phyloP scores from a whole-genome alignment of 1,284 basidiomycete species.

The Caloboletus firmus region DNA sequence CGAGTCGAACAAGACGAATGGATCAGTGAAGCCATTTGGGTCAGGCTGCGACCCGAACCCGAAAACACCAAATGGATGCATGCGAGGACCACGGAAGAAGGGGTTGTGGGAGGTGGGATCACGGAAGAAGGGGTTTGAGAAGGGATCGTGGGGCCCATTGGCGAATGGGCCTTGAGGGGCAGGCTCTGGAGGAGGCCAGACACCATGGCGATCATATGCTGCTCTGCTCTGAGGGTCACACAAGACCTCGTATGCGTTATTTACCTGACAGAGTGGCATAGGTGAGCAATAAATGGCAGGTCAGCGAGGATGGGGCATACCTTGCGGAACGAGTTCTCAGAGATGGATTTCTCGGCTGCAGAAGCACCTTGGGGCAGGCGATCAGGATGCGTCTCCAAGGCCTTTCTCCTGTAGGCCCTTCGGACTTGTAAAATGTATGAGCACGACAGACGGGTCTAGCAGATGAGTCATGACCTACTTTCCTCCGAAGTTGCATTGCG shows the following conservation, averaged over 20 bases:
- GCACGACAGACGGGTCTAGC: not conserved
- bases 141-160: slow-evolving; percentile 33
- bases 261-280: slow-evolving; percentile 36
- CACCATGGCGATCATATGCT: slow-evolving; percentile 67
- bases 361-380: slow-evolving; percentile 41
- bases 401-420: slow-evolving; percentile 48
- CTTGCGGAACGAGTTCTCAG: slow-evolving; percentile 48
- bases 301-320: slow-evolving; percentile 22
- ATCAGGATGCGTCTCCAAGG: slow-evolving; percentile 52
- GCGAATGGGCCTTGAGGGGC: slow-evolving; percentile 32
- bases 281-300: not conserved
- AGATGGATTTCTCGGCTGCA: slow-evolving; percentile 40
- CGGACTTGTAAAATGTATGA: slow-evolving; percentile 38
- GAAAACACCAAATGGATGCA: slow-evolving; percentile 26
- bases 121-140: slow-evolving; percentile 39
- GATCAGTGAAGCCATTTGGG: slow-evolving; percentile 57
- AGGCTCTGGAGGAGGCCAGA: slow-evolving; percentile 65
- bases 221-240: slow-evolving; percentile 46
- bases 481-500: slow-evolving; percentile 45
- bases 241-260: slow-evolving; percentile 54
- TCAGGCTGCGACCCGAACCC: slow-evolving; percentile 26
- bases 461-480: slow-evolving; percentile 32
- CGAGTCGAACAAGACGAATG: slow-evolving; percentile 67
- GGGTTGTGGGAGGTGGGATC: slow-evolving; percentile 31
- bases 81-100: slow-evolving; percentile 34